Evolutionary conservation across 2,329 filamentous ascomycete species (phyloP), one percentile per base, ranked within the genome.

Genomic region (Davidsoniella australis): DNA sequence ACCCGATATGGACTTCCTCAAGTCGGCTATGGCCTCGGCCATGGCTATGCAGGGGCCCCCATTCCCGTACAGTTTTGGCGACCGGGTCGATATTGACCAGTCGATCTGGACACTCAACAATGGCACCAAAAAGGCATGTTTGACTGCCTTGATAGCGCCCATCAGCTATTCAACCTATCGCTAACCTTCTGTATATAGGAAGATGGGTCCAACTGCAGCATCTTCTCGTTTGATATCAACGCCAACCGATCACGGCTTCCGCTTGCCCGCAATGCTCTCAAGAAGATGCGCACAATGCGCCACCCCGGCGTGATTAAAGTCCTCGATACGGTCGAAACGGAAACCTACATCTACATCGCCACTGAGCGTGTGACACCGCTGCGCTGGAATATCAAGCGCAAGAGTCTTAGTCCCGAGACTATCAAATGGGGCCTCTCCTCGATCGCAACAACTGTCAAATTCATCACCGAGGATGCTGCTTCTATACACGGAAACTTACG

Each of bases 61-160:
- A 5, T 94, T 95, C 61, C 87, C 87, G 4, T 96, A 94, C 63
- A 81, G 76, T 44, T 91, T 96, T 61, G 89, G 88, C 58, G 91
- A 98, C 64, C 78, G 82, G 62, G 83, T 96, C 53, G 89, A 96
- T 62, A 72, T 91, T 48, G 85, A 93, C 62, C 80, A 91, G 60
- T 94, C 89, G 23, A 88, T 96, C 59, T 98, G 91, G 88, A 85
- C 83, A n/a, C 69, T 98, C 52, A 82, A 91, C 66, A 95, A 96
- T 66, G 91, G 86, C 60, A 94, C 85, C 50, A 91, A 83, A 68
- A 79, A 85, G 66, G 88, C 91, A 73, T 55, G 69, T 61, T 38
- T 17, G 37, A 12, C 45, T 17, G 24, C 36, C 8, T 33, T 33
- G 29, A 33, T 33, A 33, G 29, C 29, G 29, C 29, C 29, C 3